phyloP scores from a whole-genome alignment of 768 basidiomycete genomes.

The Clavaria fumosa region DNA sequence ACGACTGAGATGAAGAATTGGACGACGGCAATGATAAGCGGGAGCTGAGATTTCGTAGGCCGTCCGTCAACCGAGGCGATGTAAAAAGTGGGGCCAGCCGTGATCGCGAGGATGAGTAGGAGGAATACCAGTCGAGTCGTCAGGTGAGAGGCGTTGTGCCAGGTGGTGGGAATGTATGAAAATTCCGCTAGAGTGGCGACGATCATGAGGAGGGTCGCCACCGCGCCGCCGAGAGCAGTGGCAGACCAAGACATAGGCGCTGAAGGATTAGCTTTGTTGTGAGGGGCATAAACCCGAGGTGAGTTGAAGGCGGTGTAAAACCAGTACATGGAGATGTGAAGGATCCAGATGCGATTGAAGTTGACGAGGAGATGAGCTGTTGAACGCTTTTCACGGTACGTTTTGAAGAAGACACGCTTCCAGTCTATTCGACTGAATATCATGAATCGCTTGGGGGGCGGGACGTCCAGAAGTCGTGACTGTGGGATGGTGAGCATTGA shows the following conservation, averaged over 20 bases:
- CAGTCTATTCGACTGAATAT: conserved; percentile 87
- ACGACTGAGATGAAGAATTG: conserved; percentile 87
- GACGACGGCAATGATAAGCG: conserved; percentile 83
- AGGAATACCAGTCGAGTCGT: conserved; percentile 89
- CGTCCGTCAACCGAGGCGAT: conserved; percentile 72
- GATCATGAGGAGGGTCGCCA: conserved; percentile 89
- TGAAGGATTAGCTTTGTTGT: conserved; percentile 48
- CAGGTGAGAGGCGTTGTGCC: conserved; percentile 97
- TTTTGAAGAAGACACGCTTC: conserved; percentile 96
- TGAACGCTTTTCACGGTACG: conserved; percentile 94
- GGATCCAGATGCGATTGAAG: conserved; percentile 98
- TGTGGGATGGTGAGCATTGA: conserved; percentile 17
- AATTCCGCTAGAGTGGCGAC: conserved; percentile 88
- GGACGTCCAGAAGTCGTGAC: conserved; percentile 83
- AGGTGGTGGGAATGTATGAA: conserved; percentile 93
- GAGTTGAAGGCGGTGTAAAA: conserved; percentile 98
- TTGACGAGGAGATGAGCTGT: conserved; percentile 89
- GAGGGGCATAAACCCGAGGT: conserved; percentile 75
- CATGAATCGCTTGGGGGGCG: conserved; percentile 88
- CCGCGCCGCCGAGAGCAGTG: conserved; percentile 88
- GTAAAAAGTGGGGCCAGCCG: conserved; percentile 87
- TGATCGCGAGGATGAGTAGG: conserved; percentile 81
- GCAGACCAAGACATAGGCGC: conserved; percentile 92
- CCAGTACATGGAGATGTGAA: conserved; percentile 88
- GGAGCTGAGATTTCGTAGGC: conserved; percentile 42